A percentile compares a stretch with the other conserved stretches of the same genome.
phyloP scores from a whole-genome alignment of 106 monocot species.

The Acorus calamus region DNA sequence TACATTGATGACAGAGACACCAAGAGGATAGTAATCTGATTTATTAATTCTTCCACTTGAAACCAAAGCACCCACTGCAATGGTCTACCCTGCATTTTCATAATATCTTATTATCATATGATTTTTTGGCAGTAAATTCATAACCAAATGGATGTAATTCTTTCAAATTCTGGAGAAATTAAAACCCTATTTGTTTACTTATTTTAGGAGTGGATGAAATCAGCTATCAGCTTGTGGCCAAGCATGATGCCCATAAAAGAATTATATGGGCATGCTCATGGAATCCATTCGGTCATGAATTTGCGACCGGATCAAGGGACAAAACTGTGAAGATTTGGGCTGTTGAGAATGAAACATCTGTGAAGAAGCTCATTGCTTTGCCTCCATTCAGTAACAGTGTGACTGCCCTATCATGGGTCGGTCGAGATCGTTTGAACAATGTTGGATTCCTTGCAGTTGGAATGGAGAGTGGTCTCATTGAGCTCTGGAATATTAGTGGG shows the following conservation, averaged over 20 bases:
- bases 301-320: slow-evolving; percentile 94
- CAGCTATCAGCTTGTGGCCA: slow-evolving; percentile 32
- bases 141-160: no score
- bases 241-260: slow-evolving; percentile 86
- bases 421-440: slow-evolving; percentile 25
- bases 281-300: slow-evolving; percentile 76
- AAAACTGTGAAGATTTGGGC: slow-evolving; percentile 87
- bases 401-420: slow-evolving; percentile 77
- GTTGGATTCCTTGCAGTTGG: slow-evolving; percentile 67
- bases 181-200: no score
- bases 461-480: slow-evolving; percentile 82
- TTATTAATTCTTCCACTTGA: no score
- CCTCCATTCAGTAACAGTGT: slow-evolving; percentile 70
- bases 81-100: no score
- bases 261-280: slow-evolving; percentile 98
- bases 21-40: no score
- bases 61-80: no score
- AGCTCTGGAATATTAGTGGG: slow-evolving; percentile 63
- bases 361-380: slow-evolving; percentile 45
- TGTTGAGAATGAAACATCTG: slow-evolving; percentile 23
- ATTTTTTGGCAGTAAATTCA: no score
- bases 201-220: slow-evolving; percentile 27
- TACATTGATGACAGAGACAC: no score
- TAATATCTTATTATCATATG: no score
- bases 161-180: no score